Conservation (phyloP, 2,329 filamentous ascomycete genomes). For the Pseudopithomyces chartarum region DNA sequence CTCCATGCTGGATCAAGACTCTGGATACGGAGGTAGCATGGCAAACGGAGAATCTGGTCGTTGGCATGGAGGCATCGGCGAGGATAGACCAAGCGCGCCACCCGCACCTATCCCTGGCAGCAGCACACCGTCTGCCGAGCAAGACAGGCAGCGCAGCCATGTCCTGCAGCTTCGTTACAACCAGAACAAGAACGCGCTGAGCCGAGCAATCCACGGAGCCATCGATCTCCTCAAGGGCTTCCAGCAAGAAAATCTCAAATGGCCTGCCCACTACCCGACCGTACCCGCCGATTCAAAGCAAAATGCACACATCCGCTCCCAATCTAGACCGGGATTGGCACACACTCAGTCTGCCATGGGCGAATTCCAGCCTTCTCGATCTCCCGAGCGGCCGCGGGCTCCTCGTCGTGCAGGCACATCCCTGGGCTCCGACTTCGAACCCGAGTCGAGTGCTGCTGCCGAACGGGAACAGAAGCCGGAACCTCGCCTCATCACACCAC, state of each 20-base stretch:
- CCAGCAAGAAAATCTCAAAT: slow-evolving; percentile 85
- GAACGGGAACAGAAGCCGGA: slow-evolving; percentile 67
- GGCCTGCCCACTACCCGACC: slow-evolving; percentile 95
- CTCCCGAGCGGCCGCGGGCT: slow-evolving; percentile 54
- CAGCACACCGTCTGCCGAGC: slow-evolving; percentile 58
- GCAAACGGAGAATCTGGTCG: slow-evolving; percentile 63
- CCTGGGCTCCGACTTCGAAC: slow-evolving; percentile 59
- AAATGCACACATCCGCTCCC: slow-evolving; percentile 48
- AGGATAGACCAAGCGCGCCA: slow-evolving; percentile 62
- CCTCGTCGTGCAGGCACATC: slow-evolving; percentile 76
- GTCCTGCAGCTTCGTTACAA: slow-evolving; percentile 96
- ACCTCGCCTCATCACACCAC: slow-evolving; percentile 84
- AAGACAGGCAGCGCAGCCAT: slow-evolving; percentile 74
- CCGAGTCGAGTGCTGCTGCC: slow-evolving; percentile 76
- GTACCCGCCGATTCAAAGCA: slow-evolving; percentile 61
- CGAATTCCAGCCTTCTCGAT: slow-evolving; percentile 50
- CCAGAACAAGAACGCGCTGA: slow-evolving; percentile 84
- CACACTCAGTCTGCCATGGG: slow-evolving; percentile 67
- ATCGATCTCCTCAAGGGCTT: slow-evolving; percentile 82
- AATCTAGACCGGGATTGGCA: slow-evolving; percentile 64
- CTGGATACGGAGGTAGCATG: slow-evolving; percentile 86
- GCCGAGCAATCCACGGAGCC: slow-evolving; percentile 82
- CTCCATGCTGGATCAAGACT: slow-evolving; percentile 82
- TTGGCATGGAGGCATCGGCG: slow-evolving; percentile 62
- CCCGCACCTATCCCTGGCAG: slow-evolving; percentile 60